Evolutionary conservation across 148 eudicot species (phyloP).

Genomic region (Oxyria digyna): DNA sequence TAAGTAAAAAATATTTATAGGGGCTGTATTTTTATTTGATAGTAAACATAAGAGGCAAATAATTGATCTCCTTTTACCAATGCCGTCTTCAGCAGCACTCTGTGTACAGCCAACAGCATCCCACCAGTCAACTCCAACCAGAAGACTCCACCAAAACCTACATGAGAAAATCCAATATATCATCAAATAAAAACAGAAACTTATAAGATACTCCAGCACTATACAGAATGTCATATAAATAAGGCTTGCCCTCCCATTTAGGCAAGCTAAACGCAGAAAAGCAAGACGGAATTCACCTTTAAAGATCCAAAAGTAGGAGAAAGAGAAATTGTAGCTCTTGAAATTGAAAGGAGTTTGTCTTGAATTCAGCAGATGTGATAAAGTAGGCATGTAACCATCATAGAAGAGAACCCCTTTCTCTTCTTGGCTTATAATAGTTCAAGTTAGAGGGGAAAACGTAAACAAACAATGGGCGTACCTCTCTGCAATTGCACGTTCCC

Average conservation of each 20-base stretch:
- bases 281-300: neutral
- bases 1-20: no score
- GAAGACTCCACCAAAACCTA: constrained; percentile 99
- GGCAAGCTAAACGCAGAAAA: neutral
- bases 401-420: neutral
- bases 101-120: constrained; percentile 99
- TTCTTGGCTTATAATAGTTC: neutral
- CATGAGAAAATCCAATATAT: neutral
- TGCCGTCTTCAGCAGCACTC: constrained; percentile 99
- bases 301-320: neutral
- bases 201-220: neutral
- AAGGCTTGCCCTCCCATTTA: no score
- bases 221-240: neutral
- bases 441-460: neutral
- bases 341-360: neutral
- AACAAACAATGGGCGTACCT: constrained; percentile 30
- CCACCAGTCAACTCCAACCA: constrained; percentile 99
- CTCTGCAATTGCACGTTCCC: constrained; percentile 99
- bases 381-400: neutral
- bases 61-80: constrained; percentile 40
- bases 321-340: neutral
- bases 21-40: neutral
- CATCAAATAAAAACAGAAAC: neutral
- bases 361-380: neutral
- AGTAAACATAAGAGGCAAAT: neutral